These are phyloP conservation scores for Magnaporthiopsis incrustans DNA, from an alignment of 2,329 filamentous ascomycete genomes.

Conservation along the genomic window DNA sequence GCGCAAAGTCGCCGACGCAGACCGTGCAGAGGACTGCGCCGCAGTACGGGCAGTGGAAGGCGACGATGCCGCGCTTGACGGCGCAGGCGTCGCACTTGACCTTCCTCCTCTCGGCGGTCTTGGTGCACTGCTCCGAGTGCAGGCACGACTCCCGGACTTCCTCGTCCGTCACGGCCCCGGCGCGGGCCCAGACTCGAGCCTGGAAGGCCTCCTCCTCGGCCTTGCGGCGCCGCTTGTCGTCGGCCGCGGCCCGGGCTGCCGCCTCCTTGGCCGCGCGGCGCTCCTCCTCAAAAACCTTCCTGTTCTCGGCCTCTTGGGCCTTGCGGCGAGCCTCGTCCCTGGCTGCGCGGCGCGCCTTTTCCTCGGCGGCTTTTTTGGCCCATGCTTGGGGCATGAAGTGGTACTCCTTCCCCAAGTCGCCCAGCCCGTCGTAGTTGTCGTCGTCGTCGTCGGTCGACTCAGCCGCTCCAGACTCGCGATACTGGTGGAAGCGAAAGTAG, in stretches of 20 bases:
- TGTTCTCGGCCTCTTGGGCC: not conserved
- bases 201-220: too few relatives aligned
- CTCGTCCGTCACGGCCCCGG: too few relatives aligned
- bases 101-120: not conserved
- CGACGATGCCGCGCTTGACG: not conserved
- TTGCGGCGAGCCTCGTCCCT: not conserved
- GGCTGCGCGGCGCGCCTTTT: too few relatives aligned
- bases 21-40: not conserved
- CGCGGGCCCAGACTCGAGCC: too few relatives aligned
- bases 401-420: not conserved
- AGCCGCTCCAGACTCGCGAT: not conserved
- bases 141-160: not conserved
- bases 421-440: not conserved
- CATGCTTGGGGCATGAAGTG: not conserved
- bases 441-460: not conserved
- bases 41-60: not conserved
- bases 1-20: not conserved
- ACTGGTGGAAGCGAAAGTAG: not conserved
- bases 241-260: too few relatives aligned
- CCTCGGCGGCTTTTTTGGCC: not conserved
- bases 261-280: not conserved
- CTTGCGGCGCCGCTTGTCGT: too few relatives aligned
- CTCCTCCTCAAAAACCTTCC: not conserved
- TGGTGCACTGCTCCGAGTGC: not conserved
- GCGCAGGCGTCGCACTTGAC: not conserved